phyloP scores from a whole-genome alignment of 2,329 filamentous ascomycete genomes.

The Lachnum nothofagi region DNA sequence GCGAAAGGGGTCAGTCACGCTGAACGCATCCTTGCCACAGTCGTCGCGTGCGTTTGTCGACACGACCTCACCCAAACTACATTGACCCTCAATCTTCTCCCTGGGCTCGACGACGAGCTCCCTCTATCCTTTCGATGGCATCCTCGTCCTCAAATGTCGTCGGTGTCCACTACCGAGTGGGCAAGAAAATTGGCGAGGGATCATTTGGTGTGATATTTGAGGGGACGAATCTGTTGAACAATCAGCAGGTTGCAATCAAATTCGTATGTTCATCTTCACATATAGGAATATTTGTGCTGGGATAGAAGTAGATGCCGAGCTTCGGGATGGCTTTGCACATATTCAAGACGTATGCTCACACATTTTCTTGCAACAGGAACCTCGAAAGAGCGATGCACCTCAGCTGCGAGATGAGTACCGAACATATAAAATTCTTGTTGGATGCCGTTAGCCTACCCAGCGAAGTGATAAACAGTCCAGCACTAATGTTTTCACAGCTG shows the following conservation, averaged over 20 bases:
- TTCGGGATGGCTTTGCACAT: too few relatives aligned
- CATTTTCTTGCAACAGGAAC: constrained; percentile 70
- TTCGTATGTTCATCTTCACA: constrained; percentile 66
- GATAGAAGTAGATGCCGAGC: too few relatives aligned
- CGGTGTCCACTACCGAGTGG: constrained; percentile 96
- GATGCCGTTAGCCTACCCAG: constrained; percentile 74
- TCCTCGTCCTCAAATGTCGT: constrained; percentile 75
- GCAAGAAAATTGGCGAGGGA: constrained; percentile 99
- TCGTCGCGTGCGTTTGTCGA: constrained; percentile 23
- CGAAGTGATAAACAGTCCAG: constrained; percentile 9
- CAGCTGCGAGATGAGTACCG: constrained; percentile 97
- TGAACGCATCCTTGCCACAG: constrained; percentile 16
- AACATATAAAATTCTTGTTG: constrained; percentile 98
- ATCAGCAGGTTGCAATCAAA: constrained; percentile 99
- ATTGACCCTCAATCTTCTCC: constrained; percentile 17
- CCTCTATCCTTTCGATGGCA: constrained; percentile 25
- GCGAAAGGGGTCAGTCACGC: constrained; percentile 1
- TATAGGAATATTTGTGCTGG: too few relatives aligned
- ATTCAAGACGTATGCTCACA: constrained; percentile 1
- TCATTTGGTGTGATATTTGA: constrained; percentile 99
- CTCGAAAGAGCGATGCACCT: constrained; percentile 95
- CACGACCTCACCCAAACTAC: constrained; percentile 8
- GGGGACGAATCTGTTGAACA: constrained; percentile 96
- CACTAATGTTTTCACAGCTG: constrained; percentile 58
- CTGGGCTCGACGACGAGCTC: constrained; percentile 21